These are phyloP conservation scores for Aspergillus quadricinctus DNA, from an alignment of 2,329 filamentous ascomycete species.

Conservation along the genomic window DNA sequence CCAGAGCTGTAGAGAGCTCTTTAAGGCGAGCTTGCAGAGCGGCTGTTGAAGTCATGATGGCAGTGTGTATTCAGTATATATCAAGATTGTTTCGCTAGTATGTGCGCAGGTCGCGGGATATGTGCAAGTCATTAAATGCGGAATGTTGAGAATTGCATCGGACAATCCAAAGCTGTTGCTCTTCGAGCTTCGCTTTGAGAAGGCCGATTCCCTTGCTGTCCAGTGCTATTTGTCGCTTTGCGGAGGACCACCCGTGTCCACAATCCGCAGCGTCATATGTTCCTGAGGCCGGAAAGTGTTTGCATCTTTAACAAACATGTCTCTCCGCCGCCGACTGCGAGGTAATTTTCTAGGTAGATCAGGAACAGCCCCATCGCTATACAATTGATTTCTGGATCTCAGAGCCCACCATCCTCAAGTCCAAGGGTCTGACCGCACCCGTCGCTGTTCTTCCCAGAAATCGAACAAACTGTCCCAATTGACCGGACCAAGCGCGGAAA, in stretches of 20 bases:
- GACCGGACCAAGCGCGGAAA: neutral
- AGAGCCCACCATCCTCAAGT: neutral
- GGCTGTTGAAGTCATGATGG: constrained; percentile 36
- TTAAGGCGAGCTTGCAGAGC: constrained; percentile 47
- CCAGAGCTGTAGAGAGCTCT: constrained; percentile 51
- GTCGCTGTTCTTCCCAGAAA: neutral
- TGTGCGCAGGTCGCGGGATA: neutral
- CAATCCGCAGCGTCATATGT: constrained; percentile 25
- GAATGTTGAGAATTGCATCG: neutral
- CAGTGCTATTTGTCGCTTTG: too few species aligned
- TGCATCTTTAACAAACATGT: constrained; percentile 28
- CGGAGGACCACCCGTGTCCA: neutral
- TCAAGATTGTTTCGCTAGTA: neutral
- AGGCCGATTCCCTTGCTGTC: neutral
- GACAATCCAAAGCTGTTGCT: neutral
- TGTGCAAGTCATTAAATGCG: neutral
- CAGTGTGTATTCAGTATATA: neutral
- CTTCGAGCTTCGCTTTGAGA: neutral
- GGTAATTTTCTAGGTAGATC: neutral
- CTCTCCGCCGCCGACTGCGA: neutral
- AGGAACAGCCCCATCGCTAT: neutral
- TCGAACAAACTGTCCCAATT: neutral
- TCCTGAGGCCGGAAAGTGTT: constrained; percentile 24
- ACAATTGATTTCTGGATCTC: neutral
- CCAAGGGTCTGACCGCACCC: neutral